Percentiles rank a stretch among this genome's conserved stretches.
phyloP scores from a whole-genome alignment of 1,284 basidiomycete genomes.

The Cryptococcus deneoformans region DNA sequence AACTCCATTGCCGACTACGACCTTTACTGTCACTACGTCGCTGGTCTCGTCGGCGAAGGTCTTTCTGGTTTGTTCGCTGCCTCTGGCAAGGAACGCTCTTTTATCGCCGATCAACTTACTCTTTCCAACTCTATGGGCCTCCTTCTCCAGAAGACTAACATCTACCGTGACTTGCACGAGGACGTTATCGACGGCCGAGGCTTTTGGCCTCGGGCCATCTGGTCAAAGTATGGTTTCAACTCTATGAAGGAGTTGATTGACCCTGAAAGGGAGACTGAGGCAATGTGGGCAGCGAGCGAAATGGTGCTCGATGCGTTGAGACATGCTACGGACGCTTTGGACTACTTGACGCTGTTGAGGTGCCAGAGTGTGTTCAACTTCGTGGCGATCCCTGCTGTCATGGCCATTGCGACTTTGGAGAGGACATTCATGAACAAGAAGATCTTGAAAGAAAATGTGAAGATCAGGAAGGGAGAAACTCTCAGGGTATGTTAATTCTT shows the following conservation, averaged over 20 bases:
- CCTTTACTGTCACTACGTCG: slow-evolving; percentile 98
- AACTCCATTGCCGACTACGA: slow-evolving; percentile 82
- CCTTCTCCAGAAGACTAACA: slow-evolving; percentile 97
- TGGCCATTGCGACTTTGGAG: slow-evolving; percentile 94
- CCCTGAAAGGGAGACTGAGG: slow-evolving; percentile 58
- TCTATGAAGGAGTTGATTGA: slow-evolving; percentile 49
- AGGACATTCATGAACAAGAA: slow-evolving; percentile 89
- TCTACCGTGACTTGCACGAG: slow-evolving; percentile 93
- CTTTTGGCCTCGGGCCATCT: slow-evolving; percentile 97
- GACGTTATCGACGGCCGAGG: slow-evolving; percentile 80
- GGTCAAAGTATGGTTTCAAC: slow-evolving; percentile 71
- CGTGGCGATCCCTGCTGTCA: slow-evolving; percentile 90
- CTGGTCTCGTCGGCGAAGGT: slow-evolving; percentile 96
- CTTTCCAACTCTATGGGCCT: slow-evolving; percentile 96
- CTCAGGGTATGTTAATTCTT: slow-evolving; percentile 61
- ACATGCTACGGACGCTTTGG: slow-evolving; percentile 80
- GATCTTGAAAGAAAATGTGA: slow-evolving; percentile 89
- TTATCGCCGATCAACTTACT: slow-evolving; percentile 76
- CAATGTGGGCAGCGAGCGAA: slow-evolving; percentile 74
- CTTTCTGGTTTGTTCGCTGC: slow-evolving; percentile 86
- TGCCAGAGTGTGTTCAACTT: slow-evolving; percentile 97
- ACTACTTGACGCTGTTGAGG: slow-evolving; percentile 83
- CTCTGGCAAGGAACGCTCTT: slow-evolving; percentile 76
- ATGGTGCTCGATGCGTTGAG: slow-evolving; percentile 89
- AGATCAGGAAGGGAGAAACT: slow-evolving; percentile 91